Base-by-base conservation (phyloP, 805 yeast genomes). In the Vanderwaltozyma yarrowii region DNA sequence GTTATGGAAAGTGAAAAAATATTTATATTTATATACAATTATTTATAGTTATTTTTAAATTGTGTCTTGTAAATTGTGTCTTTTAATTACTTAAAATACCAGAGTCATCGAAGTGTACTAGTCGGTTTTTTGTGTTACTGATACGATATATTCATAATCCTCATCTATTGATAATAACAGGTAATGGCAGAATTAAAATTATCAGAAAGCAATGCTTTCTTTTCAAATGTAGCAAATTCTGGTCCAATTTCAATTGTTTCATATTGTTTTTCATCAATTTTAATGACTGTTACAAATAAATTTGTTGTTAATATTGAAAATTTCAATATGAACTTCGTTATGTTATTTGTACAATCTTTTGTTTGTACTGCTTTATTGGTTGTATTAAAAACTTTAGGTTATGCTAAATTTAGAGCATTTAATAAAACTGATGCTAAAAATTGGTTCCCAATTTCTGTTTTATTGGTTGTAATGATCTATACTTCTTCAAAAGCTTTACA, bases 261-360 rank as follows among this genome's bases (percentile, higher is more conserved):
- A 27, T 92, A 92, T 76, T 92, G 99, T 72, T 70, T 73, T 39
- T 84, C 98, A 17, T 92, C 98, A 4, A 92, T 92, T 50, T 67
- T 92, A 60, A 92, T 92, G 98, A 92, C 98, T 23, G 87, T 88
- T 45, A 88, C 97, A 43, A 92, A 92, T 73, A 92, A 92, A 67
- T 89, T 79, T 58, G 97, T 92, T 42, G 81, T 92, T 42, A 71
- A 69, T 49, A 66, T 71, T 21, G 76, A 82, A 60, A 72, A 80
- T 60, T 77, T 77, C 63, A 77, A 77, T 64, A 74, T 92, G 74
- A 87, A 87, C 70, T 87, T 85, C 58, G 78, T 89, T 52, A 70
- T 88, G 52, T 70, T 88, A 58, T 92, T 94, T 29, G 77, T 87
- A 29, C 97, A 88, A 69, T 73, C 87, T 23, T 60, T 75, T 36